These are phyloP conservation scores for Chenopodium suecicum DNA, from an alignment of 148 eudicot species.

Conservation along the genomic window DNA sequence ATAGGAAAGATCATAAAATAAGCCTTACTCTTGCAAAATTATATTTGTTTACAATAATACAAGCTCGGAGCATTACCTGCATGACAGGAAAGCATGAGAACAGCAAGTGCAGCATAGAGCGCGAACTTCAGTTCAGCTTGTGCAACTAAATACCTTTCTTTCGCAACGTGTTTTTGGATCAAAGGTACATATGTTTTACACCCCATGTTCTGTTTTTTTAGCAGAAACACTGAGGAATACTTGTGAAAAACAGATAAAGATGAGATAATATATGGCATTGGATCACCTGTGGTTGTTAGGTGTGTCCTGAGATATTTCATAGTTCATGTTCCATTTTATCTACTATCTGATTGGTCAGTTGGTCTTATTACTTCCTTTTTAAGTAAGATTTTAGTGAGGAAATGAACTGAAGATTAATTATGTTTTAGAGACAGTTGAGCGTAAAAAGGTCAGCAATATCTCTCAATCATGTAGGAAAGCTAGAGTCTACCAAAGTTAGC, in stretches of 20 bases:
- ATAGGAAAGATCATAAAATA: background rate
- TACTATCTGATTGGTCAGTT: conserved; percentile 7
- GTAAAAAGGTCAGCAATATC: conserved; percentile 17
- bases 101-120: conserved; percentile 16
- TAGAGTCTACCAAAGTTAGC: conserved; percentile 22
- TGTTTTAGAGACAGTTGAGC: conserved; percentile 14
- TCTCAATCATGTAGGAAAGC: conserved; percentile 21
- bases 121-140: conserved; percentile 12
- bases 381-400: conserved; percentile 27
- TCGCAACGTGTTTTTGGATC: background rate
- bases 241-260: background rate
- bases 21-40: background rate
- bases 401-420: conserved; percentile 4
- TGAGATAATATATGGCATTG: conserved; percentile 11
- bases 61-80: conserved; percentile 25
- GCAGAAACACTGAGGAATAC: background rate
- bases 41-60: background rate
- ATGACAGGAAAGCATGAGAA: conserved; percentile 6
- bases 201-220: conserved; percentile 17
- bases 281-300: conserved; percentile 25
- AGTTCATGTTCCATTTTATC: background rate
- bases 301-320: conserved; percentile 17
- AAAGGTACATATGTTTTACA: background rate
- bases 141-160: background rate
- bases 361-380: conserved; percentile 19